These are phyloP conservation scores for Draba incana DNA, from an alignment of 345 rosid species.

Conservation along the genomic window DNA sequence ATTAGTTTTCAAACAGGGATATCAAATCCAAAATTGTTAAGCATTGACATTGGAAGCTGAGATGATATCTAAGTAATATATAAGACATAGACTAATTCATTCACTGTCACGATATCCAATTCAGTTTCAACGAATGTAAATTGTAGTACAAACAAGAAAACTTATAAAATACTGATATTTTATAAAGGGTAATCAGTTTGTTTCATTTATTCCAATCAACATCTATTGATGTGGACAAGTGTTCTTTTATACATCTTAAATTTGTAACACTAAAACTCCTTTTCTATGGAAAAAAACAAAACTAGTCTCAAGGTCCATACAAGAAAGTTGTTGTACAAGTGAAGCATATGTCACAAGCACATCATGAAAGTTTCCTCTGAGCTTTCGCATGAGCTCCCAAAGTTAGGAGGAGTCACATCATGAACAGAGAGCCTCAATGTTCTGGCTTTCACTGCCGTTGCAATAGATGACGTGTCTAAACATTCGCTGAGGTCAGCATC, in stretches of 20 bases:
- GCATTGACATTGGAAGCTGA: too few relatives aligned
- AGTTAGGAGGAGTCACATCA: slow-evolving; percentile 57
- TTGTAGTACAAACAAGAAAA: too few relatives aligned
- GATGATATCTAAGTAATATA: too few relatives aligned
- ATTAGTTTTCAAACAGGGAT: too few relatives aligned
- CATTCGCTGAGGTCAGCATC: slow-evolving; percentile 88
- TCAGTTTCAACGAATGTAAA: too few relatives aligned
- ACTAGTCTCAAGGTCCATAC: slow-evolving; percentile 6
- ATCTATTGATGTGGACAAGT: slow-evolving; percentile 25
- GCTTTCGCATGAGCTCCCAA: slow-evolving; percentile 94
- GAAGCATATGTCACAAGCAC: slow-evolving; percentile 33
- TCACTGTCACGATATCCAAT: too few relatives aligned
- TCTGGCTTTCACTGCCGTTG: slow-evolving; percentile 20
- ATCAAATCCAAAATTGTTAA: too few relatives aligned
- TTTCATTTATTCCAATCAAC: slow-evolving; percentile 23
- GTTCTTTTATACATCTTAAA: slow-evolving; percentile 36
- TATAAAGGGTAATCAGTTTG: not conserved
- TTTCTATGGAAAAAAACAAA: not conserved
- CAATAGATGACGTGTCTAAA: slow-evolving; percentile 62
- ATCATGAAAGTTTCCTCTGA: slow-evolving; percentile 53
- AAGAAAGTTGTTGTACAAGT: slow-evolving; percentile 11
- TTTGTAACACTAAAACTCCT: slow-evolving; percentile 31
- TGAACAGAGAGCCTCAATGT: slow-evolving; percentile 70
- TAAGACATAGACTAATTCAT: too few relatives aligned
- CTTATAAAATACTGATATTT: too few relatives aligned